Evolutionary conservation across 192 early-diverging fungal species (phyloP).

Genomic region (Cladochytrium replicatum): DNA sequence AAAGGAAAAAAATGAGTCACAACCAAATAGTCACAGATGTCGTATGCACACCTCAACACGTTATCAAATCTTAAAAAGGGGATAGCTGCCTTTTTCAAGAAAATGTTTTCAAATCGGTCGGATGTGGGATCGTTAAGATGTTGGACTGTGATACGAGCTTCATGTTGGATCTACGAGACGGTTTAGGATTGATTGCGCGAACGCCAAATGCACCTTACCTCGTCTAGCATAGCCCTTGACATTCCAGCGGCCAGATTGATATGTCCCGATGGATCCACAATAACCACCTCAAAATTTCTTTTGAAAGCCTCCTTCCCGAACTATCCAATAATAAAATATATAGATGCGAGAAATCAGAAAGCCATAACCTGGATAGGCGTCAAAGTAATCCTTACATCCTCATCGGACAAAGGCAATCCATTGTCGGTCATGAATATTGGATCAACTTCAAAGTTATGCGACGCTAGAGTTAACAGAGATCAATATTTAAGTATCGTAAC

Average conservation of each 20-base stretch:
- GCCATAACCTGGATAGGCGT: conserved; percentile 2
- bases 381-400: conserved; percentile 31
- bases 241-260: conserved; percentile 73
- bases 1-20: too few relatives aligned
- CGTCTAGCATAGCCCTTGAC: conserved; percentile 50
- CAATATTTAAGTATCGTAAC: not conserved
- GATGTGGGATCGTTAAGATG: conserved; percentile 52
- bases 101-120: conserved; percentile 71
- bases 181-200: not conserved
- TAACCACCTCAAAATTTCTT: conserved; percentile 60
- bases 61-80: conserved; percentile 61
- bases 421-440: conserved; percentile 64
- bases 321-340: conserved; percentile 20
- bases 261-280: conserved; percentile 76
- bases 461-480: conserved; percentile 21
- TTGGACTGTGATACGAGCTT: conserved; percentile 51
- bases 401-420: conserved; percentile 34
- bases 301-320: conserved; percentile 54
- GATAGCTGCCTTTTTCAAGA: conserved; percentile 60
- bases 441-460: conserved; percentile 50
- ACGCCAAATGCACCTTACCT: conserved; percentile 29
- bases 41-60: conserved; percentile 37
- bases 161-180: conserved; percentile 49
- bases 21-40: too few relatives aligned
- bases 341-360: conserved; percentile 4